A percentile compares a stretch with the other conserved stretches of the same genome.
Conservation (phyloP, 306 rosid genomes). For the Arachis stenosperma region DNA sequence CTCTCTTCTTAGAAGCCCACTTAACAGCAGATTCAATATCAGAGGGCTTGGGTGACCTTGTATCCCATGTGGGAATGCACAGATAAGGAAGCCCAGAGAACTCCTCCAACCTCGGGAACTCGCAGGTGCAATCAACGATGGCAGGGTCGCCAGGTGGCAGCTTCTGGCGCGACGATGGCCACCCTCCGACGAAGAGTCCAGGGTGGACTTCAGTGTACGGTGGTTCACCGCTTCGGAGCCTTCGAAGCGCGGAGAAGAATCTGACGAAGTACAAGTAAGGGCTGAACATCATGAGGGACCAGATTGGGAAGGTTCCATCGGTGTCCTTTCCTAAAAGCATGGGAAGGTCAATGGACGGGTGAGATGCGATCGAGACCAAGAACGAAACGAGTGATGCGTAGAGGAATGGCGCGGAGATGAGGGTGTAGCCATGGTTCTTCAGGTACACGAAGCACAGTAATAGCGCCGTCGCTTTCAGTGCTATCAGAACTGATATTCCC, state of each 20-base stretch:
- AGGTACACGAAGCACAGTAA: constrained; percentile 55
- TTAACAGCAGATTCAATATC: constrained; percentile 76
- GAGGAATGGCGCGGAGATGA: constrained; percentile 65
- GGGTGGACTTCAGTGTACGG: constrained; percentile 61
- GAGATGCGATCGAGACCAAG: constrained; percentile 74
- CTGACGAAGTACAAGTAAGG: constrained; percentile 82
- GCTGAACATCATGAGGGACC: constrained; percentile 62
- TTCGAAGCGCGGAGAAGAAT: constrained; percentile 60
- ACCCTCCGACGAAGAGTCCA: constrained; percentile 83
- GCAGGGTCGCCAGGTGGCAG: constrained; percentile 88
- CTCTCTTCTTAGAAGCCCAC: constrained; percentile 80
- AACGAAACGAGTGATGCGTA: constrained; percentile 63
- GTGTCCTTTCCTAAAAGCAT: constrained; percentile 67
- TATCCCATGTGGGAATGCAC: constrained; percentile 92
- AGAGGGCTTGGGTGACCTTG: constrained; percentile 68
- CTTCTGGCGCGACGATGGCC: constrained; percentile 74
- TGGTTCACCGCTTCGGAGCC: constrained; percentile 64
- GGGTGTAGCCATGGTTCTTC: constrained; percentile 46
- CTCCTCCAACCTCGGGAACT: constrained; percentile 64
- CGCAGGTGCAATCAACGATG: constrained; percentile 85
- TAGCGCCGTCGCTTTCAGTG: constrained; percentile 53
- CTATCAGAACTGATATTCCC: constrained; percentile 71
- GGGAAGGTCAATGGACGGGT: constrained; percentile 75
- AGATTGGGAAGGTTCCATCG: constrained; percentile 77
- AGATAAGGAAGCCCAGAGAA: constrained; percentile 55